Evolutionary conservation across 371 early-diverging fungal genomes (phyloP).

Genomic region (Haplosporangium sp.): DNA sequence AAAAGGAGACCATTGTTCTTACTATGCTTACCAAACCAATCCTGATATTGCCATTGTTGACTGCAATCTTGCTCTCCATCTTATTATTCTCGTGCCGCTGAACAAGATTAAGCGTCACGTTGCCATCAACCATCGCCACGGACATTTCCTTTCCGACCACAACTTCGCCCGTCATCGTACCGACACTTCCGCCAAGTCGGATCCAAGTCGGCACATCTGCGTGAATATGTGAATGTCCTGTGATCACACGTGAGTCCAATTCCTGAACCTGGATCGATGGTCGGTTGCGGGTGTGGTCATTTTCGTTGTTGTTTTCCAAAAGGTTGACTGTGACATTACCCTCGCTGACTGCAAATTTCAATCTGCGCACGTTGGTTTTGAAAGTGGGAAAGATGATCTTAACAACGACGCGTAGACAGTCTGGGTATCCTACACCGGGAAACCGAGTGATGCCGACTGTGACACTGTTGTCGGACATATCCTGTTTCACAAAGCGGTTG

Average conservation of each 20-base stretch:
- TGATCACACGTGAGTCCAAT: conserved; percentile 13
- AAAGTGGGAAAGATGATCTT: conserved; percentile 6
- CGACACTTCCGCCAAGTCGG: conserved; percentile 6
- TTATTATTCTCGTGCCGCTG: background rate
- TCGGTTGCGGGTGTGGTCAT: background rate
- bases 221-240: conserved; percentile 13
- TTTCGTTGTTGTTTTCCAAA: background rate
- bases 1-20: background rate
- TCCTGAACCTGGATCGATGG: background rate
- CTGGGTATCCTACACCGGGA: background rate
- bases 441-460: background rate
- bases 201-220: conserved; percentile 1
- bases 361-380: background rate
- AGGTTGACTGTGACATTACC: conserved; percentile 15
- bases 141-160: conserved; percentile 11
- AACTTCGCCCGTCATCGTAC: conserved; percentile 15
- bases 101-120: conserved; percentile 9
- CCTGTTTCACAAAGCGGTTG: background rate
- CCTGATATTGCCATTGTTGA: conserved; percentile 1
- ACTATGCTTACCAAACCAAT: conserved; percentile 14
- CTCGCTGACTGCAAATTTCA: conserved; percentile 9
- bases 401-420: conserved; percentile 2
- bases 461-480: background rate
- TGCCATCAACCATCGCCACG: conserved; percentile 13
- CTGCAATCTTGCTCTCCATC: conserved; percentile 5